Percentiles rank a stretch among this genome's conserved stretches.
Evolutionary conservation across 2,329 filamentous ascomycete genomes (phyloP).

Genomic region (Teratosphaeria epicoccoides): DNA sequence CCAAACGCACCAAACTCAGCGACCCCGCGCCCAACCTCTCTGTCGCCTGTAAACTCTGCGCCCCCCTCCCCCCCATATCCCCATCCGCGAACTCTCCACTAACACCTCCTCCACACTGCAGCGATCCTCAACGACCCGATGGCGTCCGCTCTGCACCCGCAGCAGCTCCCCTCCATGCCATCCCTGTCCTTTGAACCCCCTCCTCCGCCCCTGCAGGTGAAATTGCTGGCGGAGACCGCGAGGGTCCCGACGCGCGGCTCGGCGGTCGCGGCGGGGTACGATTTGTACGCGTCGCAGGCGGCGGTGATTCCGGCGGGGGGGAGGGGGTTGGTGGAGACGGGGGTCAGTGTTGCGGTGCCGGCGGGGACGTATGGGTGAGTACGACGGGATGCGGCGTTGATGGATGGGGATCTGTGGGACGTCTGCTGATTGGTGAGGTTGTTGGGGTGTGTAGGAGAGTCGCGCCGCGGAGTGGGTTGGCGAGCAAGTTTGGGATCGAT

Average conservation of each 20-base stretch:
- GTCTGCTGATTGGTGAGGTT: too few relatives aligned
- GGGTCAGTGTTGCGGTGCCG: conserved; percentile 82
- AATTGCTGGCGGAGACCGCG: conserved; percentile 75
- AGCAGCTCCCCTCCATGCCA: conserved; percentile 17
- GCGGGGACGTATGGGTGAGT: conserved; percentile 74
- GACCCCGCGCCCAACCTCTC: conserved; percentile 29
- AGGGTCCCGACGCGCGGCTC: conserved; percentile 78
- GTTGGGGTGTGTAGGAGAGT: conserved; percentile 75
- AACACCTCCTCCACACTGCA: conserved; percentile 4
- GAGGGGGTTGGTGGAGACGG: conserved; percentile 79
- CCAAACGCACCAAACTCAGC: conserved; percentile 67
- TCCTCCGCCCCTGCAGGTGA: conserved; percentile 63
- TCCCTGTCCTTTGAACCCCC: conserved; percentile 26
- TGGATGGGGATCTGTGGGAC: too few relatives aligned
- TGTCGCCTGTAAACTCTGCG: conserved; percentile 22
- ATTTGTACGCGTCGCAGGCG: conserved; percentile 67
- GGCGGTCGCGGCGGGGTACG: conserved; percentile 84
- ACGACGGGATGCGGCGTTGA: too few relatives aligned
- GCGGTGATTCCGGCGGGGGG: conserved; percentile 69
- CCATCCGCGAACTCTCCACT: neutral
- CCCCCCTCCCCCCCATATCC: neutral
- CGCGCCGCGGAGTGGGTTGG: conserved; percentile 20
- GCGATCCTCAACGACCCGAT: conserved; percentile 28
- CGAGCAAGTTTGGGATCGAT: conserved; percentile 81
- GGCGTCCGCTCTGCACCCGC: conserved; percentile 10